These are phyloP conservation scores for Moricandia moricandioides DNA, from an alignment of 345 rosid species.

Conservation along the genomic window DNA sequence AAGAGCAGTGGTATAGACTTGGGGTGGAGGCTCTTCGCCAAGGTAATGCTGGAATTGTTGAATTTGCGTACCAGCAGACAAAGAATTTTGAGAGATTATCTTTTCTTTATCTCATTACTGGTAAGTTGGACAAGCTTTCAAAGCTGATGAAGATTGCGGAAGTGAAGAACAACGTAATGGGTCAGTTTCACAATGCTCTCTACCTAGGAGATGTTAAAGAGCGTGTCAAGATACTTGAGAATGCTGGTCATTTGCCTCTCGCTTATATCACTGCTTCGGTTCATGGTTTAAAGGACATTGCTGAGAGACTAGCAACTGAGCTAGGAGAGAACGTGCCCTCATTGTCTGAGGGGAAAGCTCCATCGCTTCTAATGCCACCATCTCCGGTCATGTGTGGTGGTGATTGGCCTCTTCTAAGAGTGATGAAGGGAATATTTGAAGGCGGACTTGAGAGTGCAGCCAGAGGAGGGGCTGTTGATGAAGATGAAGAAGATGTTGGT, in stretches of 20 bases:
- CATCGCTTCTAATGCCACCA: constrained; percentile 81
- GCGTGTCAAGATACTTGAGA: constrained; percentile 85
- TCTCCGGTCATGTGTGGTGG: constrained; percentile 70
- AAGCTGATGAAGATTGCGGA: constrained; percentile 95
- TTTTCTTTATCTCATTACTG: constrained; percentile 86
- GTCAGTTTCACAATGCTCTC: constrained; percentile 91
- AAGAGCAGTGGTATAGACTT: constrained; percentile 84
- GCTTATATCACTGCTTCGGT: constrained; percentile 80
- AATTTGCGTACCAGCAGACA: constrained; percentile 93
- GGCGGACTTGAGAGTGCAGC: constrained; percentile 69
- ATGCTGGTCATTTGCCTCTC: constrained; percentile 84
- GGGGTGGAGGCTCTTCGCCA: constrained; percentile 99
- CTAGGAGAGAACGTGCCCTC: constrained; percentile 72
- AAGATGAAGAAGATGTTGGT: constrained; percentile 67
- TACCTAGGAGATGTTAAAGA: constrained; percentile 87
- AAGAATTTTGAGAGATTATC: constrained; percentile 96
- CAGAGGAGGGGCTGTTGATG: constrained; percentile 60
- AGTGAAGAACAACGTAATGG: constrained; percentile 92
- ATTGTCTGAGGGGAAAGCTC: constrained; percentile 64
- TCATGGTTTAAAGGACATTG: constrained; percentile 75
- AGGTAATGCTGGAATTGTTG: constrained; percentile 89
- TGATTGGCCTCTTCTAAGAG: constrained; percentile 98
- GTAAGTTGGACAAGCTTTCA: constrained; percentile 76
- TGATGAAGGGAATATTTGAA: constrained; percentile 88
- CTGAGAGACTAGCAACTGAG: constrained; percentile 66